Base-by-base conservation (phyloP, 345 rosid genomes). In the Trapa incisa region DNA sequence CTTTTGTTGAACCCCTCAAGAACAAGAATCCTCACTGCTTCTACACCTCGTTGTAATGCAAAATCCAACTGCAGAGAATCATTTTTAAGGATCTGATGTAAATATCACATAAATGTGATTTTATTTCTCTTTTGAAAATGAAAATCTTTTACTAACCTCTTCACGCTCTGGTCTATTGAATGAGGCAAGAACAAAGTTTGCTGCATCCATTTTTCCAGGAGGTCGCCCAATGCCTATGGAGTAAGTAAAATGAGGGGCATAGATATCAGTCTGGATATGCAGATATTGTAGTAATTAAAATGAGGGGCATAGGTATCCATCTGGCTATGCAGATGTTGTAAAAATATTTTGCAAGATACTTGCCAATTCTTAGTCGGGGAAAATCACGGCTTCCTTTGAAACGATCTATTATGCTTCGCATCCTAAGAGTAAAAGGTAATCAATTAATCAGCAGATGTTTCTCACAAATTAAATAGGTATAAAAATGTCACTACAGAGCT, bases 281-380 rank as follows among this genome's bases (percentile, higher is more conserved):
- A 68, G 60, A 11, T 47, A 10, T 16, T 52, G 7, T 36, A 32
- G 14, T 0, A 10, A 22, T 22, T 22, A 22, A 57, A 45, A 32
- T 12, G 1, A 15, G 10, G 47, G 47, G 22, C 35, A 58, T 0
- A 3, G 17, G 60, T 11, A 65, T 17, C 3, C 29, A 39, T 4
- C 29, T 54, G 37, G 42, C 38, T 12, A 35, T 67, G 38, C 39
- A 68, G 60, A 11, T 47, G 7, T 16, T 52, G 7, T 36, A 32
- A 17, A 0, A 10, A 22, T 22, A 22, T 22, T 22, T 39, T 68
- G 64, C 39, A 5, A 58, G 60, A 70, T 50, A 50, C 77, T 15
- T 73, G 89, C 99, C 99, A 47, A 94, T 85, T 86, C 96, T 85
- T 76, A 94, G 75, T 50, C 99, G 97, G 61, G 99, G 96, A 74